Conservation (phyloP, 2,329 filamentous ascomycete genomes). For the Aspergillus brasiliensis region DNA sequence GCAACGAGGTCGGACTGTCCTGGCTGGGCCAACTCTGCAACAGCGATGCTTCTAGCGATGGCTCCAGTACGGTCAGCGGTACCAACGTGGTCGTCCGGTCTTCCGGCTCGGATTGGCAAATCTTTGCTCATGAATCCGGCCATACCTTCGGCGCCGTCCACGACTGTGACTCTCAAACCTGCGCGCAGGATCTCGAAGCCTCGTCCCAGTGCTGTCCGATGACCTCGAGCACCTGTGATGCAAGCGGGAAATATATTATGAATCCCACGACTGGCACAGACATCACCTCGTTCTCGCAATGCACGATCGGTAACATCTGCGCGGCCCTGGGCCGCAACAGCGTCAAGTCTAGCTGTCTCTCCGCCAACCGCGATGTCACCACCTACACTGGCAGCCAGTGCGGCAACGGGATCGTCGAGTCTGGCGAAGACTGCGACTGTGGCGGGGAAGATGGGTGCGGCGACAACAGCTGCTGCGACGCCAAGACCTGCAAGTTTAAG, state of each 20-base stretch:
- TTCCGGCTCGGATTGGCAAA: constrained; percentile 84
- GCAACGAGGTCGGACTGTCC: constrained; percentile 82
- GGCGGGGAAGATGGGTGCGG: constrained; percentile 74
- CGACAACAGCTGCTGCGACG: constrained; percentile 78
- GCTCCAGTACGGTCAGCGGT: constrained; percentile 72
- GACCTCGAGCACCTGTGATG: constrained; percentile 68
- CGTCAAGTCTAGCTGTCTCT: constrained; percentile 75
- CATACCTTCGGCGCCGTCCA: constrained; percentile 97
- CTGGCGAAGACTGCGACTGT: constrained; percentile 94
- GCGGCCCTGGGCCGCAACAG: constrained; percentile 76
- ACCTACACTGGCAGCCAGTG: constrained; percentile 84
- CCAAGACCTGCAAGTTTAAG: constrained; percentile 83
- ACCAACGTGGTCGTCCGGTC: constrained; percentile 89
- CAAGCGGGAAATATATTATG: constrained; percentile 84
- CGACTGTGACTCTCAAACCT: constrained; percentile 76
- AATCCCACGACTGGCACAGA: constrained; percentile 79
- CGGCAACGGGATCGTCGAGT: constrained; percentile 95
- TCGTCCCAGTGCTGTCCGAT: constrained; percentile 80
- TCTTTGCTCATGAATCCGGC: constrained; percentile 90
- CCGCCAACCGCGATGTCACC: constrained; percentile 79
- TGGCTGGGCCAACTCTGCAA: constrained; percentile 90
- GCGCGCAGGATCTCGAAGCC: constrained; percentile 62
- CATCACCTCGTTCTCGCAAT: constrained; percentile 81
- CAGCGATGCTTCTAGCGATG: constrained; percentile 52
- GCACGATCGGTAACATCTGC: constrained; percentile 92